Conservation (phyloP, 179 eudicot genomes). For the Spinacia oleracea region DNA sequence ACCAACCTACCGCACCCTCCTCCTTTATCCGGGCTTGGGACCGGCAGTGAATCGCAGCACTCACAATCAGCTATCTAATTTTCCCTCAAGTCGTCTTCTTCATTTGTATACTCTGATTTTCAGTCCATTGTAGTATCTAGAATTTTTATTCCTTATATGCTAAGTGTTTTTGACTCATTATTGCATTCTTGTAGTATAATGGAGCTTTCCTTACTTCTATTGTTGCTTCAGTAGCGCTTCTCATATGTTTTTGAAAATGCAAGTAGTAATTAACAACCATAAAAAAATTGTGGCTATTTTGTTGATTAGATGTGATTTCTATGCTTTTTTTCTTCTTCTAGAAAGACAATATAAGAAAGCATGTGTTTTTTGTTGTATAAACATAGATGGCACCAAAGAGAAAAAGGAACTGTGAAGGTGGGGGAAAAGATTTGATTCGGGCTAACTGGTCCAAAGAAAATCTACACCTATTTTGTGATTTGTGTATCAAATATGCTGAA, state of each 20-base stretch:
- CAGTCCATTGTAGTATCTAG: too few species aligned
- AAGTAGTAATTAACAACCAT: not conserved
- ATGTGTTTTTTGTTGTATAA: not conserved
- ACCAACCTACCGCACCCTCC: too few species aligned
- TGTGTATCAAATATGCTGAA: conserved; percentile 18
- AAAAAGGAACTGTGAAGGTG: not conserved
- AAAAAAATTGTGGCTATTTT: not conserved
- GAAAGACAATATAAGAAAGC: not conserved
- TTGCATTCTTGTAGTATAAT: not conserved
- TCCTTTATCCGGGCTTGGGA: too few species aligned
- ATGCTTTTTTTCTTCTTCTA: too few species aligned
- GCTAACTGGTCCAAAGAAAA: conserved; percentile 19
- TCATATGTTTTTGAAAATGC: not conserved
- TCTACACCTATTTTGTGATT: conserved; percentile 16
- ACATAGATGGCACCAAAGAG: not conserved
- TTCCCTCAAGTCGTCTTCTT: too few species aligned
- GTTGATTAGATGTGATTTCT: not conserved
- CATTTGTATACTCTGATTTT: too few species aligned
- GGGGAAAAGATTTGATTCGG: conserved; percentile 3
- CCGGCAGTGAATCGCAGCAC: too few species aligned
- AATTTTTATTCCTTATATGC: not conserved
- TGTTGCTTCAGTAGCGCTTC: not conserved
- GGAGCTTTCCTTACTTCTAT: not conserved
- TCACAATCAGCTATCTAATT: too few species aligned
- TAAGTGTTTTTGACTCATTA: not conserved